A percentile compares a stretch with the other conserved stretches of the same genome.
These are phyloP conservation scores for Suhomyces yuchorum DNA, from an alignment of 1,139 yeast genomes.

Conservation along the genomic window DNA sequence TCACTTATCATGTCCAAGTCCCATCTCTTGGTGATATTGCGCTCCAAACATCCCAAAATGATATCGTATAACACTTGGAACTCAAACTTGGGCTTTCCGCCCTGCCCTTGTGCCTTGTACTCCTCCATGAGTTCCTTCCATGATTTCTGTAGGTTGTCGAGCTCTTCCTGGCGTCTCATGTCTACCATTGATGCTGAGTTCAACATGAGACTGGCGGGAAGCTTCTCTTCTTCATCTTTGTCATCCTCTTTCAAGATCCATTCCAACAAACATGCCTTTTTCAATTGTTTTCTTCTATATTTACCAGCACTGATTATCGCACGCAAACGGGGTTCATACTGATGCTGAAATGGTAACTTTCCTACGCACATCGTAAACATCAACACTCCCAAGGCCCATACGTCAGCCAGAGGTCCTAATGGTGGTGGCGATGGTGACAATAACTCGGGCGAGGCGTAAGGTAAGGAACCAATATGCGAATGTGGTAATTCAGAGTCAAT, in stretches of 20 bases:
- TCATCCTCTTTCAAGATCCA: conserved; percentile 27
- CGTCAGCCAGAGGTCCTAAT: conserved; percentile 73
- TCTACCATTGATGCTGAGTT: conserved; percentile 27
- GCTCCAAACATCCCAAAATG: conserved; percentile 56
- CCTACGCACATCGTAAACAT: conserved; percentile 74
- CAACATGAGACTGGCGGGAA: conserved; percentile 12
- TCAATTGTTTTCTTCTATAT: conserved; percentile 51
- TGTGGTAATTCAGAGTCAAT: conserved; percentile 55
- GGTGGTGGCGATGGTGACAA: conserved; percentile 67
- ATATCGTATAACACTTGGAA: conserved; percentile 42
- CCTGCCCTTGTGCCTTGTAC: conserved; percentile 2
- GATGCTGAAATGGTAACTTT: conserved; percentile 78
- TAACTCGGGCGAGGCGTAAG: conserved; percentile 90
- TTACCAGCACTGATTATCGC: conserved; percentile 72
- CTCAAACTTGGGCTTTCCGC: conserved; percentile 19
- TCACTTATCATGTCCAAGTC: conserved; percentile 42
- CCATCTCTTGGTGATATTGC: conserved; percentile 53
- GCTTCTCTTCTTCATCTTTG: conserved; percentile 12
- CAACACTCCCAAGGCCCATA: conserved; percentile 89
- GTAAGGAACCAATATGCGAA: conserved; percentile 81
- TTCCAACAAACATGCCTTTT: conserved; percentile 33
- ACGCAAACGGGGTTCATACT: conserved; percentile 75
- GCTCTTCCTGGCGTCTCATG: conserved; percentile 23
- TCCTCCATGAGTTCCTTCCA: conserved; percentile 25
- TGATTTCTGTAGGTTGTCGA: conserved; percentile 19